phyloP scores from a whole-genome alignment of 139 green algal genomes.

The Auxenochlorella protothecoides region DNA sequence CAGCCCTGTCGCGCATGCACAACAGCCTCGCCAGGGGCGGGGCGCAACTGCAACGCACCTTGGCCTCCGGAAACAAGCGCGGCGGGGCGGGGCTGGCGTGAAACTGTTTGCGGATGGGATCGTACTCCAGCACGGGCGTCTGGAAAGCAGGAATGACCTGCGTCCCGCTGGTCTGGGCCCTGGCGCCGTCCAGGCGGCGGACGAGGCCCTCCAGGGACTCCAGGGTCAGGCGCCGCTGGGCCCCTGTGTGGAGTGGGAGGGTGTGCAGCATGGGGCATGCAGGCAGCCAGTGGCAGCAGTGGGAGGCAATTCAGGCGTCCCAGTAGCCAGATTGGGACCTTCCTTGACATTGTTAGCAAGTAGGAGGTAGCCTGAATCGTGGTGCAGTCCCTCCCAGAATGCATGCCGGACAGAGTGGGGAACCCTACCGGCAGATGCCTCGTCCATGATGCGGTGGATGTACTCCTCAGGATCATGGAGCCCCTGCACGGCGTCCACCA shows the following conservation, averaged over 20 bases:
- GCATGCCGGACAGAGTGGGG: neutral
- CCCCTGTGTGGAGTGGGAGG: neutral
- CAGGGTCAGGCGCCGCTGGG: no score
- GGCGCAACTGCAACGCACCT: constrained; percentile 11
- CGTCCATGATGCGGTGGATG: constrained; percentile 25
- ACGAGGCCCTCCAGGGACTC: no score
- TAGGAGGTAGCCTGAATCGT: constrained; percentile 2
- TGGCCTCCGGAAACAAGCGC: constrained; percentile 30
- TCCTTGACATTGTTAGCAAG: constrained; percentile 10
- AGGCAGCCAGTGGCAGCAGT: constrained; percentile 2
- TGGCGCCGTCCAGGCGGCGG: no score
- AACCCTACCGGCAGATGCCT: neutral
- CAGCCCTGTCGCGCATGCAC: no score
- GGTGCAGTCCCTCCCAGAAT: neutral
- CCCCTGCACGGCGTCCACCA: constrained; percentile 27
- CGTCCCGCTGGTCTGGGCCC: no score
- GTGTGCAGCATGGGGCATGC: neutral
- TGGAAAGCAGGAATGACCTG: constrained; percentile 47
- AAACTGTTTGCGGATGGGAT: constrained; percentile 43
- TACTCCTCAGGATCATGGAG: constrained; percentile 20
- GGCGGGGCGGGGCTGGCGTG: constrained; percentile 3
- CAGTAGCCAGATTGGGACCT: neutral
- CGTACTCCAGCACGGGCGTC: constrained; percentile 44
- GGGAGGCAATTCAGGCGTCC: constrained; percentile 2
- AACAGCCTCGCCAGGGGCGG: neutral